Conservation (phyloP, 2,329 filamentous ascomycete species). For the Ceratocystiopsis brevicomis region DNA sequence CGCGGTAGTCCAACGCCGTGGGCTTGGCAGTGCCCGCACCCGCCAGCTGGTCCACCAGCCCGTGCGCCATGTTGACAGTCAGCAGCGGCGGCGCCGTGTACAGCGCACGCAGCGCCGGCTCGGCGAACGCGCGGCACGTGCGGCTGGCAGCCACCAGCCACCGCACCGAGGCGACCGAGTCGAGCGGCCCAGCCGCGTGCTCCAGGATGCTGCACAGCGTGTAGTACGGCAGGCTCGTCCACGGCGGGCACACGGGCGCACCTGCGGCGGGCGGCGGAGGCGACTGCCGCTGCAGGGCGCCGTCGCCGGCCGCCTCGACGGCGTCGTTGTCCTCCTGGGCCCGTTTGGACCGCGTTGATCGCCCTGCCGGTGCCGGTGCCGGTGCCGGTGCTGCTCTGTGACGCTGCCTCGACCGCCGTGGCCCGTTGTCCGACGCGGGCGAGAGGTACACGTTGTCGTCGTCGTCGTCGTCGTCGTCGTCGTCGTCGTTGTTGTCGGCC, state of each 20-base stretch:
- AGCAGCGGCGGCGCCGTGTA: constrained; percentile 51
- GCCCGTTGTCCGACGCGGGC: constrained; percentile 2
- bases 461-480: too few relatives aligned
- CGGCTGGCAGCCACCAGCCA: constrained; percentile 49
- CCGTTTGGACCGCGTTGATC: too few relatives aligned
- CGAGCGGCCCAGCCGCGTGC: constrained; percentile 42
- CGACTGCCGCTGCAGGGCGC: not conserved
- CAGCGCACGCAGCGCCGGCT: constrained; percentile 54
- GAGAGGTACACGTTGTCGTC: constrained; percentile 4
- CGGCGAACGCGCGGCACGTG: constrained; percentile 45
- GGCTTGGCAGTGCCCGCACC: constrained; percentile 24
- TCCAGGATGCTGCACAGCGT: constrained; percentile 52
- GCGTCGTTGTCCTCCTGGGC: too few relatives aligned
- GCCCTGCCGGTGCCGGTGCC: not conserved
- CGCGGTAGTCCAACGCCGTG: constrained; percentile 43
- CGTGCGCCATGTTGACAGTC: constrained; percentile 22
- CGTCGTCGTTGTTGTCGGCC: too few relatives aligned
- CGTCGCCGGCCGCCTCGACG: not conserved
- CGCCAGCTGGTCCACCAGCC: constrained; percentile 30
- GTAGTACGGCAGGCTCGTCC: constrained; percentile 25
- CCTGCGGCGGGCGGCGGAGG: not conserved
- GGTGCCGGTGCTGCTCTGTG: not conserved
- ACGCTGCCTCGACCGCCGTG: not conserved
- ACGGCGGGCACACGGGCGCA: constrained; percentile 8
- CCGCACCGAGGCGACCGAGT: constrained; percentile 21